Evolutionary conservation across 2,329 filamentous ascomycete species (phyloP).

Genomic region (Fusarium sacchari): DNA sequence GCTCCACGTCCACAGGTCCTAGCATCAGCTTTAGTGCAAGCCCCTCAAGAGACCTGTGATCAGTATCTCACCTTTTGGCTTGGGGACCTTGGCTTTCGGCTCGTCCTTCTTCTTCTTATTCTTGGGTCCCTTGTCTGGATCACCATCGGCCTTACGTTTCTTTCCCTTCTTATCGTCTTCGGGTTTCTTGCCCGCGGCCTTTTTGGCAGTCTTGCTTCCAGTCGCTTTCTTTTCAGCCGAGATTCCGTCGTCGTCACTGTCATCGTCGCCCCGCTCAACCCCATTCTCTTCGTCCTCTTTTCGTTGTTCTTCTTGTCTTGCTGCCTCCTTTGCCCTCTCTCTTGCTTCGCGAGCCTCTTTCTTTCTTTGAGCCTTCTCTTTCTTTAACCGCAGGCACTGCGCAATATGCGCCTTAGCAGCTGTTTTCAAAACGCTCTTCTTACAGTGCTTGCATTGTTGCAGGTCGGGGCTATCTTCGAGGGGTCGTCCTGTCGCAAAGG

Average conservation of each 20-base stretch:
- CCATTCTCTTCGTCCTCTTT: slow-evolving; percentile 61
- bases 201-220: slow-evolving; percentile 62
- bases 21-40: slow-evolving; percentile 23
- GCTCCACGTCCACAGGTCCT: slow-evolving; percentile 92
- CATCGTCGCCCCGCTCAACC: slow-evolving; percentile 61
- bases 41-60: not conserved
- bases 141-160: slow-evolving; percentile 79
- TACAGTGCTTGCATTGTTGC: slow-evolving; percentile 93
- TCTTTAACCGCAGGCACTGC: slow-evolving; percentile 85
- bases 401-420: slow-evolving; percentile 83
- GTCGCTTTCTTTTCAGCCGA: slow-evolving; percentile 55
- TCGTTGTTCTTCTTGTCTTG: slow-evolving; percentile 64
- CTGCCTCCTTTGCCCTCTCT: slow-evolving; percentile 72
- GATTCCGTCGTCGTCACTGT: slow-evolving; percentile 57
- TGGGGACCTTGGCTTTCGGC: slow-evolving; percentile 82
- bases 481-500: slow-evolving; percentile 83
- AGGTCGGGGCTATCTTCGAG: slow-evolving; percentile 83
- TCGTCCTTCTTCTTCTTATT: slow-evolving; percentile 97
- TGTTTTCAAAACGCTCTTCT: slow-evolving; percentile 82
- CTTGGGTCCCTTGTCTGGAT: slow-evolving; percentile 84
- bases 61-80: slow-evolving; percentile 74
- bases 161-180: slow-evolving; percentile 75
- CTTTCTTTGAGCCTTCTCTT: slow-evolving; percentile 80
- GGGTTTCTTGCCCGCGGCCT: slow-evolving; percentile 74
- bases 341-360: slow-evolving; percentile 78